Conservation (phyloP, 495 filamentous ascomycete species). For the Neurospora discreta region DNA sequence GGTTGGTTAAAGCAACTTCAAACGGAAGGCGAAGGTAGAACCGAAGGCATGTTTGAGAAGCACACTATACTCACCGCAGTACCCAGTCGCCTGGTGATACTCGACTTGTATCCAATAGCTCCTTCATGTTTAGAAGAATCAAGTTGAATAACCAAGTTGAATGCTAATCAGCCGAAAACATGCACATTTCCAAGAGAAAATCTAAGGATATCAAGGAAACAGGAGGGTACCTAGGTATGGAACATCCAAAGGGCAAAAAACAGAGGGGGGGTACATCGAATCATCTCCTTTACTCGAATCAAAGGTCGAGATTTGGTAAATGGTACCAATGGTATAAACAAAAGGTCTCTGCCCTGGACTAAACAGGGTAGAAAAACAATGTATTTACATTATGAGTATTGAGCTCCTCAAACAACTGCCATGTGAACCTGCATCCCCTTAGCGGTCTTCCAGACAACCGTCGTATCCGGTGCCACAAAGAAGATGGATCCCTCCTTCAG, state of each 20-base stretch:
- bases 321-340: neutral
- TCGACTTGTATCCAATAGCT: neutral
- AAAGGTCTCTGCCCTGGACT: neutral
- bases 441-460: constrained; percentile 36
- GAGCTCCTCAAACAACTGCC: constrained; percentile 21
- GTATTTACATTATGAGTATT: neutral
- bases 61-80: neutral
- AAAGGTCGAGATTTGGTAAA: neutral
- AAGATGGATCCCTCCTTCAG: constrained; percentile 56
- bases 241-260: neutral
- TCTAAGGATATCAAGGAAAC: neutral
- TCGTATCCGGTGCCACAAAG: constrained; percentile 53
- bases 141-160: too few species aligned
- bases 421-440: constrained; percentile 44
- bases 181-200: neutral
- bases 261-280: neutral
- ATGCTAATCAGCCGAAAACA: too few species aligned
- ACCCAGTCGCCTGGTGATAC: neutral
- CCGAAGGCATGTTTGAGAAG: neutral
- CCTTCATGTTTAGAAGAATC: too few species aligned
- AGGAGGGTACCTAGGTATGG: neutral
- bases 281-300: neutral
- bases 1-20: neutral
- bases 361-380: neutral
- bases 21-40: neutral